Evolutionary conservation across 2,329 filamentous ascomycete species (phyloP), one percentile per base, ranked within the genome.

Genomic region (Aspergillus neoniger): DNA sequence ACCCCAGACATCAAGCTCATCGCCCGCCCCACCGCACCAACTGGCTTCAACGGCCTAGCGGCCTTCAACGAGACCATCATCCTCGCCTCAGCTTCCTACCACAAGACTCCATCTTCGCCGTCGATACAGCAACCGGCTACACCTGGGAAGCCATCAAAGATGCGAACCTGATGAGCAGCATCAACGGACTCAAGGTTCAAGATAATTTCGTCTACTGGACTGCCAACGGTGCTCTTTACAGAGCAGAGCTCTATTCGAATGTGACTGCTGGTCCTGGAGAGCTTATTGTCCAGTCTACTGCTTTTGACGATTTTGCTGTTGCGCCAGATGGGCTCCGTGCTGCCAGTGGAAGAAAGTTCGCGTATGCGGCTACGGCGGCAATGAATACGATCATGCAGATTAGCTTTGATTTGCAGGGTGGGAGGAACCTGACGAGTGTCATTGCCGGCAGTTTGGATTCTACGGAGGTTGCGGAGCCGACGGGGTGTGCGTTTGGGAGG

Each of bases 401-500:
- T 21, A 53, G 30, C 17, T 53, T 53, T 9, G 32, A 30, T 2
- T 17, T 25, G 4, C 19, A 53, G 2, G 51, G 51, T 2, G 36
- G 30, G 19, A 19, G n/a, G 12, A 21, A 36, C 12, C 28, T 19
- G 2, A 41, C n/a, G 2, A 36, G 39, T 15, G 32, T 53, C 9
- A 38, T 53, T 17, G 51, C 51, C 3, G 51, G 51, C 4, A 19
- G 17, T 15, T 10, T 36, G 32, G 51, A 53, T 15, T 41, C 51
- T 9, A 53, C 51, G 51, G 51, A 53, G 21, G 23, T 53, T 12
- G 51, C 51, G 6, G 51, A 53, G 51, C 51, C 51, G 5, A 53
- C 51, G 32, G 51, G 51, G 17, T 30, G 21, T 7, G 30, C 32
- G n/a, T 53, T 53, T 28, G 51, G 51, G 5, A 30, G 51, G 2